A percentile compares a stretch with the other conserved stretches of the same genome.
These are phyloP conservation scores for Secale cereale DNA, from an alignment of 176 grass and related monocot genomes.

Conservation along the genomic window DNA sequence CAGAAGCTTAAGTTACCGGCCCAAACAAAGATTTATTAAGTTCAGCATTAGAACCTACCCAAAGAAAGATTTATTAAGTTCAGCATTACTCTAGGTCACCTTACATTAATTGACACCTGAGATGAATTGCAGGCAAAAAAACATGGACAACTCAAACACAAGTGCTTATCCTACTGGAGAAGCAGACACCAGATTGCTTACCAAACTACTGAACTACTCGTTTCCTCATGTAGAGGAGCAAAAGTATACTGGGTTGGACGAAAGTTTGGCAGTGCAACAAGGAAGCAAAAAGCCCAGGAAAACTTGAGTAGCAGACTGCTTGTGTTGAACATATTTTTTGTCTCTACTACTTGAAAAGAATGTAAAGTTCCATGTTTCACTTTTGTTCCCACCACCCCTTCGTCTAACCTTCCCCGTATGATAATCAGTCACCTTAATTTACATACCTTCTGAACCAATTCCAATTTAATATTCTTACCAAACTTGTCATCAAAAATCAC, in stretches of 20 bases:
- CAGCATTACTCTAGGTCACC: neutral
- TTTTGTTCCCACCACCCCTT: too few relatives aligned
- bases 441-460: too few relatives aligned
- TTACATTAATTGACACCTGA: slow-evolving; percentile 15
- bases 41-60: neutral
- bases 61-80: neutral
- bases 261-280: neutral
- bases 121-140: neutral
- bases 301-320: neutral
- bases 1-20: neutral
- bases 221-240: neutral
- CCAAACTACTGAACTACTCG: neutral
- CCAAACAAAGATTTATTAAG: neutral
- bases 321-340: neutral
- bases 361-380: too few relatives aligned
- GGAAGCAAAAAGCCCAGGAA: neutral
- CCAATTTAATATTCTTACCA: too few relatives aligned
- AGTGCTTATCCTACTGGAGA: neutral
- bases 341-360: too few relatives aligned
- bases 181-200: neutral
- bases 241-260: neutral
- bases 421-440: too few relatives aligned
- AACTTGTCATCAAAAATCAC: too few relatives aligned
- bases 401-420: too few relatives aligned
- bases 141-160: neutral